These are phyloP conservation scores for Alternaria gaisen DNA, from an alignment of 2,329 filamentous ascomycete genomes.

Conservation along the genomic window DNA sequence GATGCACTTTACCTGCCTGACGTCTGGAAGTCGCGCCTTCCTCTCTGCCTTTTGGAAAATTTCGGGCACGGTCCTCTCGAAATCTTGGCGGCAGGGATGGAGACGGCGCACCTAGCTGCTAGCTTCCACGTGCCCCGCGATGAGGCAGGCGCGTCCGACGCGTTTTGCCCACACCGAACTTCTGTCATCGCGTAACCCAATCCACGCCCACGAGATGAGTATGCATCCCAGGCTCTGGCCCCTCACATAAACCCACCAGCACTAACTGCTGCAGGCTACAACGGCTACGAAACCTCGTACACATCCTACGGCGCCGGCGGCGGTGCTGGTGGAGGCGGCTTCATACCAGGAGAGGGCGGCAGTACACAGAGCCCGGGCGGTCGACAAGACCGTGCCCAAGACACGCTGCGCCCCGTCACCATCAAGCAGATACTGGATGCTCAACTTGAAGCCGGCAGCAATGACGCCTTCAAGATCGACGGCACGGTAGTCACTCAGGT, in stretches of 20 bases:
- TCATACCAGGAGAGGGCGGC: conserved; percentile 64
- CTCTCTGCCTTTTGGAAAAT: conserved; percentile 25
- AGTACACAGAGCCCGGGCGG: conserved; percentile 56
- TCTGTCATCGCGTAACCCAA: conserved; percentile 20
- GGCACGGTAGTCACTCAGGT: conserved; percentile 72
- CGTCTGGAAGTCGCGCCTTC: conserved; percentile 8
- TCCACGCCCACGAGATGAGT: conserved; percentile 30
- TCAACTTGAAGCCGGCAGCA: conserved; percentile 64
- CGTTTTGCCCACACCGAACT: conserved; percentile 34
- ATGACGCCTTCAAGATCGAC: conserved; percentile 80
- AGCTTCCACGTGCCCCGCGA: conserved; percentile 33
- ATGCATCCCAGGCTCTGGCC: neutral
- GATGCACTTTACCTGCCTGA: conserved; percentile 21
- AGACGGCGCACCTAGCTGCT: neutral
- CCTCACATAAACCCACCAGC: neutral
- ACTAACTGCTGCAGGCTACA: conserved; percentile 41
- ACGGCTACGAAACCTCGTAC: conserved; percentile 58
- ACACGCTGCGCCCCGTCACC: conserved; percentile 90
- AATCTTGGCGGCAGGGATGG: conserved; percentile 38
- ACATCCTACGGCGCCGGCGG: conserved; percentile 66
- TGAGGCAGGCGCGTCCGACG: conserved; percentile 39
- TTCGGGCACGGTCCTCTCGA: conserved; percentile 32
- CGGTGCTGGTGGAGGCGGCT: conserved; percentile 66
- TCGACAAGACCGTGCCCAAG: conserved; percentile 70
- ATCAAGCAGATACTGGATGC: conserved; percentile 94